Evolutionary conservation across 140 eudicot genomes (phyloP), one percentile per base, ranked within the genome.

Genomic region (Artemisia princeps): DNA sequence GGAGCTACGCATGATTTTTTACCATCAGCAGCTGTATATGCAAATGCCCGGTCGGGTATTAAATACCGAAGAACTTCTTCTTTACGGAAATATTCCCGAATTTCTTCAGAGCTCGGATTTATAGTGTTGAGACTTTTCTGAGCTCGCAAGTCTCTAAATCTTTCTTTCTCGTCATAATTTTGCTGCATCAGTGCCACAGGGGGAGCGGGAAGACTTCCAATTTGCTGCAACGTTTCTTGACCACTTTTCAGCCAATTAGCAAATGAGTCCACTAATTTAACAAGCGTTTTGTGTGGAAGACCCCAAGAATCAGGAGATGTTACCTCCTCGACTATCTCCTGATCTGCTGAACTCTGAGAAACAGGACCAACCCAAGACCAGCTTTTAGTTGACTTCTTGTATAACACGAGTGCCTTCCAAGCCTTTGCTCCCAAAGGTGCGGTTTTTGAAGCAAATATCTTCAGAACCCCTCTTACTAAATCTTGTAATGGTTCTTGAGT

Each of bases 231-330:
- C 0, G 96, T 88, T 65, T 94, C 96, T 81, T 94, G 96, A 67
- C 96, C 90, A 65, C 94, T 81, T 79, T 94, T 88, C 46, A 94
- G 78, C 99, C 99, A 94, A 67, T 94, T 94, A 6, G 99, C 99
- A 58, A 85, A 88, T 0, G 99, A 80, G 72, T 94, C 96, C 15
- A 94, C 99, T 20, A 94, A 76, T 64, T 94, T 94, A 20, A 94
- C 96, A 52, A 94, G 89, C 95, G 82, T 88, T 70, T 94, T 94
- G 55, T 86, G 95, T 9, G 99, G 95, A 15, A 94, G 88, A 67
- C 85, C 89, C 99, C 99, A 94, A 5, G 95, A 69, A 8, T 94
- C 99, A n/a, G 99, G 94, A 22, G 99, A 86, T 0, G 94, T 88
- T 44, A 94, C 90, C 64, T 84, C 95, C 64, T 94, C 99, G n/a